These are phyloP conservation scores for Ceratobasidium sp. DNA, from an alignment of 1,284 basidiomycete genomes.

Conservation along the genomic window DNA sequence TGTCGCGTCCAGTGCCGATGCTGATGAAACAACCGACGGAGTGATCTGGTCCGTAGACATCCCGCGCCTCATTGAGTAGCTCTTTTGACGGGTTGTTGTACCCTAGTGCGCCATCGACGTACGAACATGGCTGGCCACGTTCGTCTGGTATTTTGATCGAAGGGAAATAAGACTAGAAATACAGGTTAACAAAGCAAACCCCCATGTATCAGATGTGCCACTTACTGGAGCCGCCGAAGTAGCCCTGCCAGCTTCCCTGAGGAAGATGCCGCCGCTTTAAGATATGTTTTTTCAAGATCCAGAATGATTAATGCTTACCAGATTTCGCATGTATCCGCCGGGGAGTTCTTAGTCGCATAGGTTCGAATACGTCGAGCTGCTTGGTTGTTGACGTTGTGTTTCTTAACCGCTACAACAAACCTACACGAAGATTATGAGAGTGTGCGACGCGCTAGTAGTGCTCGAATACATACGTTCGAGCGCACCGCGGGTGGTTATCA, in stretches of 20 bases:
- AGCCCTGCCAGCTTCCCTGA: constrained; percentile 35
- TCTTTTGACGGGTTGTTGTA: constrained; percentile 35
- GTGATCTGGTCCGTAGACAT: constrained; percentile 26
- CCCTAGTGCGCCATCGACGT: constrained; percentile 34
- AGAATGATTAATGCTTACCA: background rate
- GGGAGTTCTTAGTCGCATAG: constrained; percentile 11
- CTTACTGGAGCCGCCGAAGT: constrained; percentile 38
- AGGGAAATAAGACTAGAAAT: constrained; percentile 19
- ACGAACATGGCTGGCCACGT: background rate
- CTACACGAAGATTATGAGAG: background rate
- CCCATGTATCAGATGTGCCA: background rate
- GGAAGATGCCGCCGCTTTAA: background rate
- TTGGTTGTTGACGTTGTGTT: constrained; percentile 31
- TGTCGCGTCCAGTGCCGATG: constrained; percentile 29
- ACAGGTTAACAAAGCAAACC: too few species aligned
- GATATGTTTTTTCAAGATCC: background rate
- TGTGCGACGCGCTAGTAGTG: too few species aligned
- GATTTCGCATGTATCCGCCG: constrained; percentile 35
- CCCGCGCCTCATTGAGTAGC: constrained; percentile 34
- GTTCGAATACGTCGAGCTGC: constrained; percentile 28
- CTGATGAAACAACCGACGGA: constrained; percentile 31
- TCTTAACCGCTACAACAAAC: constrained; percentile 36
- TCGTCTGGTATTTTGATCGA: constrained; percentile 28
- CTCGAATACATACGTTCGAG: constrained; percentile 14
- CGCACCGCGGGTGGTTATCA: constrained; percentile 15